Conservation (phyloP, 352 stramenopile genomes). For the Phytophthora kernoviae region DNA sequence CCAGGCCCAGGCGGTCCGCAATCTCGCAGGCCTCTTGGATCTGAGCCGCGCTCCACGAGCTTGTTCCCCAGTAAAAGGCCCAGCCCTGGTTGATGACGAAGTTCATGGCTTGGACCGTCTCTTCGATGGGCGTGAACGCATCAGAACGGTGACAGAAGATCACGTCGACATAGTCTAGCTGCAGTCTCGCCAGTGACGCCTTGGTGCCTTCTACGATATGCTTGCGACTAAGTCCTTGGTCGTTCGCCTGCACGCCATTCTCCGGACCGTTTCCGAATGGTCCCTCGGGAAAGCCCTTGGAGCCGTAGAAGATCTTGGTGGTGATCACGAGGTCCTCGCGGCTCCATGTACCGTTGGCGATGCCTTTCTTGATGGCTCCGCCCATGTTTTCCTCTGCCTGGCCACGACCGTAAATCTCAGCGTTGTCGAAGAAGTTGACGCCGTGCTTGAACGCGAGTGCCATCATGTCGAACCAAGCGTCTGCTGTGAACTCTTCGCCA, state of each 20-base stretch:
- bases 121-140: constrained; percentile 35
- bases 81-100: no score
- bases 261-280: constrained; percentile 1
- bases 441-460: constrained; percentile 36
- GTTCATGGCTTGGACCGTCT: constrained; percentile 41
- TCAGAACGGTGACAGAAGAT: constrained; percentile 41
- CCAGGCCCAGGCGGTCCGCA: no score
- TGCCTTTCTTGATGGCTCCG: constrained; percentile 35
- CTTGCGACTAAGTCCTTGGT: constrained; percentile 42
- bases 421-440: constrained; percentile 64
- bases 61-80: no score
- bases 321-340: constrained; percentile 58
- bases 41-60: no score
- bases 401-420: constrained; percentile 35
- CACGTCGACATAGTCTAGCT: constrained; percentile 40
- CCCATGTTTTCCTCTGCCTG: constrained; percentile 41
- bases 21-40: no score
- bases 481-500: constrained; percentile 14
- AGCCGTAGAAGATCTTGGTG: constrained; percentile 65
- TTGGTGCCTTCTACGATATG: constrained; percentile 39
- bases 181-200: constrained; percentile 19
- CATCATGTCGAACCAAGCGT: constrained; percentile 39
- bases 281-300: constrained; percentile 7
- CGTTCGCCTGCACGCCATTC: constrained; percentile 15
- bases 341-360: constrained; percentile 19